A percentile compares a stretch with the other conserved stretches of the same genome.
These are phyloP conservation scores for Rhodotorula graminis DNA, from an alignment of 768 basidiomycete species.

Conservation along the genomic window DNA sequence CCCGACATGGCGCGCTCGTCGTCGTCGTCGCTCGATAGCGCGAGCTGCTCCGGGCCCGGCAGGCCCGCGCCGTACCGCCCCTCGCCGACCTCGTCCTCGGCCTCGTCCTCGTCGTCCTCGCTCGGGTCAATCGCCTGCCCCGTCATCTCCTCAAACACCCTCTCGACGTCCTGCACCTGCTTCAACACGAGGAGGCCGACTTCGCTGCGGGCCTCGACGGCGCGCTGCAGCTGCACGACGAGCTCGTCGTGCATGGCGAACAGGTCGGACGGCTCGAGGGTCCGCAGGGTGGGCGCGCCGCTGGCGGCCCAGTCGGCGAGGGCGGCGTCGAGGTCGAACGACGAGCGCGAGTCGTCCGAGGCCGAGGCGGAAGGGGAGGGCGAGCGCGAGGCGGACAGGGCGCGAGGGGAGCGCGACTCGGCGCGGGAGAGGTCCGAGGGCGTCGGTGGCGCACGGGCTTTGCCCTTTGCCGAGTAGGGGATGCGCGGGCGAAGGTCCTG, in stretches of 20 bases:
- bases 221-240: background rate
- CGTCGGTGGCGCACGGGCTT: background rate
- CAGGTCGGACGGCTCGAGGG: background rate
- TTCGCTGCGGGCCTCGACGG: background rate
- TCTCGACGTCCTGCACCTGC: background rate
- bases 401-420: too few species aligned
- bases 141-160: background rate
- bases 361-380: too few species aligned
- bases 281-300: too few species aligned
- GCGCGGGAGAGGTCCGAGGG: background rate
- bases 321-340: background rate
- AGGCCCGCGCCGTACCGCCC: too few species aligned
- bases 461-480: constrained; percentile 3
- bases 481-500: background rate
- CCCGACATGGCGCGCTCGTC: background rate
- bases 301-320: background rate
- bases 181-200: background rate
- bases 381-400: background rate
- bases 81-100: background rate
- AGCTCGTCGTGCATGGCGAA: background rate
- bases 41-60: background rate
- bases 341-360: too few species aligned
- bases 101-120: background rate
- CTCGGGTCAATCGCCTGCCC: background rate
- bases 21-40: background rate